Percentiles rank a stretch among this genome's conserved stretches.
Evolutionary conservation across 1,139 yeast genomes (phyloP).

Genomic region (Zygoascus meyerae): DNA sequence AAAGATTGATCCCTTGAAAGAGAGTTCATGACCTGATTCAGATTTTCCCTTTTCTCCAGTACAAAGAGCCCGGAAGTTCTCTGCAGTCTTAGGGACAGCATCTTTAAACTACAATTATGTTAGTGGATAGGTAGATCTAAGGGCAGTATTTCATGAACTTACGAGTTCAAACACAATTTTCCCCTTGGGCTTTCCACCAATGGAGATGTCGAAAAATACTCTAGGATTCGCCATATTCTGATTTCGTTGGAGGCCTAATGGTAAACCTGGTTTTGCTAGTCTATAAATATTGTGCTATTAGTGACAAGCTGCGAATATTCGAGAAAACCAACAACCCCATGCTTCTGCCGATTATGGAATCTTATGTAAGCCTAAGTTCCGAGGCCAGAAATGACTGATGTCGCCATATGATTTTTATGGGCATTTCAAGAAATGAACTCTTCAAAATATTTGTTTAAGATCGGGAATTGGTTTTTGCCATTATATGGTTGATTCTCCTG

Average conservation of each 20-base stretch:
- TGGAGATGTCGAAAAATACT: conserved; percentile 70
- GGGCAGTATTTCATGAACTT: conserved; percentile 9
- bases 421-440: too few relatives aligned
- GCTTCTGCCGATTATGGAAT: too few relatives aligned
- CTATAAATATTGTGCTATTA: neutral
- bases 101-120: conserved; percentile 45
- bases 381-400: too few relatives aligned
- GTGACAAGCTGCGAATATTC: neutral
- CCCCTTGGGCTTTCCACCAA: conserved; percentile 61
- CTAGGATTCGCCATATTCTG: conserved; percentile 33
- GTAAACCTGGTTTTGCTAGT: neutral
- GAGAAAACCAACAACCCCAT: too few relatives aligned
- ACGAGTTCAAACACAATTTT: conserved; percentile 65
- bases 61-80: conserved; percentile 84
- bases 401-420: too few relatives aligned
- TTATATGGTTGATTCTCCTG: too few relatives aligned
- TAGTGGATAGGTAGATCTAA: neutral
- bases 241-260: neutral
- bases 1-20: conserved; percentile 74
- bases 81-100: conserved; percentile 87
- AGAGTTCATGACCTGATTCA: conserved; percentile 55
- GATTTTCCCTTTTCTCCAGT: conserved; percentile 84
- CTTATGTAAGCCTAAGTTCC: too few relatives aligned
- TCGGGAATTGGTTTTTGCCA: too few relatives aligned
- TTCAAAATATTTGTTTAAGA: too few relatives aligned